phyloP scores from a whole-genome alignment of 192 early-diverging fungal species.

The Kickxella alabastrina region DNA sequence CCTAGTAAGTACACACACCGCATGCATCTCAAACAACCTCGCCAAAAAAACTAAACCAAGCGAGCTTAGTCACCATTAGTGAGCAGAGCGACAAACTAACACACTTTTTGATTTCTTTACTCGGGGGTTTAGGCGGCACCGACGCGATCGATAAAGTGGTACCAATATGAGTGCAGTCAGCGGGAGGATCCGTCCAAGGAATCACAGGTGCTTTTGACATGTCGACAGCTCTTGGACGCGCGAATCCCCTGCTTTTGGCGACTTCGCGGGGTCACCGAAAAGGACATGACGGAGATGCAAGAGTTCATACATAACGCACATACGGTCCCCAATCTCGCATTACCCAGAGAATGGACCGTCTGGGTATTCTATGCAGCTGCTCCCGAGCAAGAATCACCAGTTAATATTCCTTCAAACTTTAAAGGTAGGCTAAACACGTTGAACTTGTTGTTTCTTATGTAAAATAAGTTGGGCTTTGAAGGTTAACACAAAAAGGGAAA shows the following conservation, averaged over 20 bases:
- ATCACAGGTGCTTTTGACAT: slow-evolving; percentile 21
- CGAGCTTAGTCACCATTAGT: not conserved
- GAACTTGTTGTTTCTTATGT: no score
- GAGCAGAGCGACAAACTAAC: no score
- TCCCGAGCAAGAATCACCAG: slow-evolving; percentile 9
- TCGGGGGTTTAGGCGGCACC: slow-evolving; percentile 28
- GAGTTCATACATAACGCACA: not conserved
- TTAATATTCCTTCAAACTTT: slow-evolving; percentile 32
- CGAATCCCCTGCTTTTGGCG: slow-evolving; percentile 42
- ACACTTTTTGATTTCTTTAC: no score
- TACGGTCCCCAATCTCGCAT: not conserved
- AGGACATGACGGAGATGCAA: slow-evolving; percentile 7
- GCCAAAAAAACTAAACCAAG: not conserved
- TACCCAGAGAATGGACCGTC: no score
- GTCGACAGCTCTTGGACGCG: slow-evolving; percentile 32
- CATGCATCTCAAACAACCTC: no score
- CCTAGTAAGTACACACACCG: slow-evolving; percentile 51
- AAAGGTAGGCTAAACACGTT: no score
- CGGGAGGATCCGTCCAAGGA: not conserved
- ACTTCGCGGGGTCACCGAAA: not conserved
- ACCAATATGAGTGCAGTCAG: slow-evolving; percentile 27
- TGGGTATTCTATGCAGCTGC: slow-evolving; percentile 11
- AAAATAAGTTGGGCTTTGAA: no score
- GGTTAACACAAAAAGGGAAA: no score
- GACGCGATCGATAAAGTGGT: slow-evolving; percentile 37